These are phyloP conservation scores for Quercus bicolor DNA, from an alignment of 306 rosid genomes.

Conservation along the genomic window DNA sequence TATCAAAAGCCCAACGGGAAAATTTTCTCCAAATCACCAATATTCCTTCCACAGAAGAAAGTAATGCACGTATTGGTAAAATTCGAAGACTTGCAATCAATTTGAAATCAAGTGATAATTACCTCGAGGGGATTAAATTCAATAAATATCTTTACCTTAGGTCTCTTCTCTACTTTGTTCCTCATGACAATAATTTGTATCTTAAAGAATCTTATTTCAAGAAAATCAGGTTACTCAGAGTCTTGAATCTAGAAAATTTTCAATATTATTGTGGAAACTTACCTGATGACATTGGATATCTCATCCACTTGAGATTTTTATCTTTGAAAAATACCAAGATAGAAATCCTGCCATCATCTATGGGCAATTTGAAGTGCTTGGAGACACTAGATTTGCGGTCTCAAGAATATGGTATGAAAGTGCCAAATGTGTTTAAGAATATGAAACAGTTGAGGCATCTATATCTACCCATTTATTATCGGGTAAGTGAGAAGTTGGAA, in stretches of 20 bases:
- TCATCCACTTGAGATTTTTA: constrained; percentile 1
- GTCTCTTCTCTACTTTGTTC: background rate
- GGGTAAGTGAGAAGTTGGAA: background rate
- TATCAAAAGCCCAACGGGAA: too few relatives aligned
- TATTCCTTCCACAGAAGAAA: too few relatives aligned
- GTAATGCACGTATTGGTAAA: too few relatives aligned
- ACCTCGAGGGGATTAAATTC: too few relatives aligned
- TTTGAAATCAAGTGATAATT: too few relatives aligned
- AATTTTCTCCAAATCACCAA: too few relatives aligned
- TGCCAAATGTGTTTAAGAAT: background rate
- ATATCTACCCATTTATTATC: background rate
- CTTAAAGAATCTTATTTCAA: background rate
- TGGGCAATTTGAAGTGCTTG: background rate
- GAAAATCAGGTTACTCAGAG: background rate
- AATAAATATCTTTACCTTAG: background rate
- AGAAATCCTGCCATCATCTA: background rate
- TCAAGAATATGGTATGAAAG: background rate
- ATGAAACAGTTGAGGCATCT: background rate
- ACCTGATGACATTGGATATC: background rate
- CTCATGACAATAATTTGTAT: too few relatives aligned
- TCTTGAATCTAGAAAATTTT: background rate
- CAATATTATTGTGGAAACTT: background rate
- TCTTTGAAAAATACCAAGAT: background rate
- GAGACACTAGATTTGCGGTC: background rate
- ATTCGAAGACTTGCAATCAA: too few relatives aligned